Evolutionary conservation across 176 grass and related monocot genomes (phyloP).

Genomic region (Carex cristatella): DNA sequence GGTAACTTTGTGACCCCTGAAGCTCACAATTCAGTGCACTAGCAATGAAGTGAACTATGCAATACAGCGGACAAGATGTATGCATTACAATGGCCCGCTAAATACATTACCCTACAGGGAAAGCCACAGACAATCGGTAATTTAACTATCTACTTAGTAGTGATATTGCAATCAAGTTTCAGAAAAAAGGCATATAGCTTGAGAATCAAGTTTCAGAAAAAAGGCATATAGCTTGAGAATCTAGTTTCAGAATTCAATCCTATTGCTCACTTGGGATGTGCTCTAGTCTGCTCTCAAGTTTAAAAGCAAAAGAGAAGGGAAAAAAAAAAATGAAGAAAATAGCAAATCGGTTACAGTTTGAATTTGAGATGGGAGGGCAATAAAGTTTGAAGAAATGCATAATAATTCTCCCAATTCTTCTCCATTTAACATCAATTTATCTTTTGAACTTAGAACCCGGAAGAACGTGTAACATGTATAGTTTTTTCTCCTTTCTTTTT

Average conservation of each 20-base stretch:
- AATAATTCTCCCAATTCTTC: not conserved
- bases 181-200: too few relatives aligned
- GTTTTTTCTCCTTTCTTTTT: not conserved
- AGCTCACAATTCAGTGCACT: not conserved
- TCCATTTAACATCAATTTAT: not conserved
- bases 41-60: not conserved
- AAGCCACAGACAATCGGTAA: too few relatives aligned
- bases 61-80: not conserved
- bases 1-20: not conserved
- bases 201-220: not conserved
- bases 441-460: not conserved
- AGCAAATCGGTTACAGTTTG: not conserved
- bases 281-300: not conserved
- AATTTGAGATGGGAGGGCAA: not conserved
- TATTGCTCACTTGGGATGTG: not conserved
- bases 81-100: not conserved
- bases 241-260: not conserved
- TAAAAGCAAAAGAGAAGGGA: not conserved
- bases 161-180: not conserved
- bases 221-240: too few relatives aligned
- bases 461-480: not conserved
- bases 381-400: not conserved
- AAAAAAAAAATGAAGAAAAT: not conserved
- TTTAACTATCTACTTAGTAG: not conserved
- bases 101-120: not conserved